Conservation (phyloP, 192 early-diverging fungal species). For the Coemansia sp. region DNA sequence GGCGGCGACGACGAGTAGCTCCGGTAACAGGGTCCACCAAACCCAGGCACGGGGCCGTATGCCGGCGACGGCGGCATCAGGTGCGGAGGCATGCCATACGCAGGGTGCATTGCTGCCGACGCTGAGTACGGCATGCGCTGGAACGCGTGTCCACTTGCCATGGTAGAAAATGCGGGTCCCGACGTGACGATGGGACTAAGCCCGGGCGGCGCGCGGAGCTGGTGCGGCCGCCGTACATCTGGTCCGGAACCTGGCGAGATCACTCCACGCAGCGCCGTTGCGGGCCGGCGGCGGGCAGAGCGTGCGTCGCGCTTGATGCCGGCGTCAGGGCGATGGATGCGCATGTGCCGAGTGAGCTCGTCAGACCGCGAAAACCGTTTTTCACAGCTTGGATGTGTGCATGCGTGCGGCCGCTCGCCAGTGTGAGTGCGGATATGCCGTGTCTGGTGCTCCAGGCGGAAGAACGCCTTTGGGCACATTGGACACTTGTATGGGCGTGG, state of each 20-base stretch:
- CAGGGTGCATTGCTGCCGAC: conserved; percentile 19
- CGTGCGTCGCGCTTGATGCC: conserved; percentile 42
- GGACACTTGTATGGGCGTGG: conserved; percentile 73
- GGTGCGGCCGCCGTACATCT: conserved; percentile 29
- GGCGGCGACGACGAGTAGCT: conserved; percentile 37
- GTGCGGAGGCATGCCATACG: conserved; percentile 1
- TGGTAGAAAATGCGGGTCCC: conserved; percentile 37
- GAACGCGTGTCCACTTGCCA: conserved; percentile 21
- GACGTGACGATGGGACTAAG: conserved; percentile 42
- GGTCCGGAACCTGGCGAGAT: conserved; percentile 15
- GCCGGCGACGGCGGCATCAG: background rate
- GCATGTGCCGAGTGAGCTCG: conserved; percentile 75
- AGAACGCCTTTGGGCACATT: conserved; percentile 73
- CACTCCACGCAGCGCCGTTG: conserved; percentile 14
- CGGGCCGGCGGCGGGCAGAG: conserved; percentile 25
- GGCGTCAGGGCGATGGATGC: conserved; percentile 49
- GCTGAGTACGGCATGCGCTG: conserved; percentile 36
- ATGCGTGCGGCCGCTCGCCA: conserved; percentile 80
- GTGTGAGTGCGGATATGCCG: conserved; percentile 84
- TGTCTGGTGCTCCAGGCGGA: conserved; percentile 76
- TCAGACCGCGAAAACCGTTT: conserved; percentile 77
- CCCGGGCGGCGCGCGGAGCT: conserved; percentile 44
- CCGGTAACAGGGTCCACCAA: conserved; percentile 17
- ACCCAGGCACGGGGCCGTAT: background rate
- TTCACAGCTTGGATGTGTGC: conserved; percentile 73